phyloP scores from a whole-genome alignment of 2,329 filamentous ascomycete genomes.

The Stenocarpella maydis region DNA sequence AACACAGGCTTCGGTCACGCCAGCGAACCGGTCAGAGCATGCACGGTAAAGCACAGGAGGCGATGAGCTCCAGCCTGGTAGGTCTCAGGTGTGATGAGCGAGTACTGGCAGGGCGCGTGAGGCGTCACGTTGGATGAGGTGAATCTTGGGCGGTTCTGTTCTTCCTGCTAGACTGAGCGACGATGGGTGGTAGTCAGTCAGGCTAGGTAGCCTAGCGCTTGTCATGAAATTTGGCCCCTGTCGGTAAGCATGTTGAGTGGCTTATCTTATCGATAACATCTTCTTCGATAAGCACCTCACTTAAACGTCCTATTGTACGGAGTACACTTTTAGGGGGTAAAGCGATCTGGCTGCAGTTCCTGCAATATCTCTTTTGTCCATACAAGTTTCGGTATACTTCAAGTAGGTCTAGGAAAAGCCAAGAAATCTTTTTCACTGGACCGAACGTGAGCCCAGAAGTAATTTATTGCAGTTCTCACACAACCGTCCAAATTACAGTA shows the following conservation, averaged over 20 bases:
- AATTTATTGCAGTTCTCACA: not conserved
- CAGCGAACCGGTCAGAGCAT: not conserved
- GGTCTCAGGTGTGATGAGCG: not conserved
- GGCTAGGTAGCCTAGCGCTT: conserved; percentile 2
- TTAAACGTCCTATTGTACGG: not conserved
- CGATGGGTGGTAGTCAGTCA: conserved; percentile 10
- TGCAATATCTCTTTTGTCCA: too few species aligned
- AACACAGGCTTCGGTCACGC: not conserved
- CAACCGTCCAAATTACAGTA: conserved; percentile 4
- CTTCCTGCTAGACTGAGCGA: not conserved
- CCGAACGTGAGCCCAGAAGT: not conserved
- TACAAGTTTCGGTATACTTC: not conserved
- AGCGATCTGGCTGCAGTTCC: too few species aligned
- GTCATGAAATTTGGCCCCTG: conserved; percentile 26
- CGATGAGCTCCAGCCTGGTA: not conserved
- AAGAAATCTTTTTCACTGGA: not conserved
- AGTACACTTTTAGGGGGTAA: not conserved
- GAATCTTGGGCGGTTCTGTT: not conserved
- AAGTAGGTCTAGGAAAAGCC: not conserved
- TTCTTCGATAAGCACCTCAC: not conserved
- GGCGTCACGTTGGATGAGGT: not conserved
- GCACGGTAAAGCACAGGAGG: not conserved
- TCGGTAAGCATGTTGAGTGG: too few species aligned
- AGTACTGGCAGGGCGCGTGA: not conserved
- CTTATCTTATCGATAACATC: conserved; percentile 28